These are phyloP conservation scores for Beauveria bassiana DNA, from an alignment of 2,329 filamentous ascomycete genomes.

Conservation along the genomic window DNA sequence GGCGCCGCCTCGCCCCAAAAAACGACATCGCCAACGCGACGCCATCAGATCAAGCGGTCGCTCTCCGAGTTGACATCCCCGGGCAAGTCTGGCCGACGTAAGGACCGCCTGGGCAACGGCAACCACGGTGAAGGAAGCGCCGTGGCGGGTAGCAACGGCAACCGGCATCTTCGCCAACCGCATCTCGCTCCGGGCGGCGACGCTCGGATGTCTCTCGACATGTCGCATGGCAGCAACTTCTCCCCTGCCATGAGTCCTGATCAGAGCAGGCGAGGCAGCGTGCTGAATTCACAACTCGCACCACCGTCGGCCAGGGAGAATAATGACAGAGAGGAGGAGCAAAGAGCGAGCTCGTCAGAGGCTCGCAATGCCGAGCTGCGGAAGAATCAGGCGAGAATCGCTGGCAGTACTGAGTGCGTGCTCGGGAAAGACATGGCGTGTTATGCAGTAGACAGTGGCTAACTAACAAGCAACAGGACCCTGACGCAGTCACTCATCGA, in stretches of 20 bases:
- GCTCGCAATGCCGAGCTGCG: conserved; percentile 31
- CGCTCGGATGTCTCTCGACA: conserved; percentile 36
- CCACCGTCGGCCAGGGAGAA: not conserved
- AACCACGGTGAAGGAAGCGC: conserved; percentile 22
- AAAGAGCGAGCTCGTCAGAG: conserved; percentile 15
- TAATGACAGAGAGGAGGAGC: conserved; percentile 19
- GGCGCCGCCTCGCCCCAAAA: conserved; percentile 14
- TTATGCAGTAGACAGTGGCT: not conserved
- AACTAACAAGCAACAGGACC: conserved; percentile 24
- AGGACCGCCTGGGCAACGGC: conserved; percentile 23
- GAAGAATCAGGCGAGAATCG: conserved; percentile 29
- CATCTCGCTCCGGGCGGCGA: not conserved
- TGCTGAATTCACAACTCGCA: conserved; percentile 23
- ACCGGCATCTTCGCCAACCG: conserved; percentile 24
- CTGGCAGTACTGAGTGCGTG: conserved; percentile 26
- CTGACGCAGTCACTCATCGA: conserved; percentile 44
- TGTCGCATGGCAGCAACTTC: conserved; percentile 35
- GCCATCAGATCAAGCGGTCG: conserved; percentile 49
- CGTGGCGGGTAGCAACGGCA: conserved; percentile 10
- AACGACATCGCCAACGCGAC: conserved; percentile 19
- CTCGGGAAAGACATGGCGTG: not conserved
- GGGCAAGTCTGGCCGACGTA: conserved; percentile 29
- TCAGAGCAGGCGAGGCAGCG: conserved; percentile 35
- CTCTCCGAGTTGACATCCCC: conserved; percentile 46
- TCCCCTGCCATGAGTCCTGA: conserved; percentile 37